Percentiles rank a stretch among this genome's conserved stretches.
These are phyloP conservation scores for Sicyos baderoa DNA, from an alignment of 306 rosid species.

Conservation along the genomic window DNA sequence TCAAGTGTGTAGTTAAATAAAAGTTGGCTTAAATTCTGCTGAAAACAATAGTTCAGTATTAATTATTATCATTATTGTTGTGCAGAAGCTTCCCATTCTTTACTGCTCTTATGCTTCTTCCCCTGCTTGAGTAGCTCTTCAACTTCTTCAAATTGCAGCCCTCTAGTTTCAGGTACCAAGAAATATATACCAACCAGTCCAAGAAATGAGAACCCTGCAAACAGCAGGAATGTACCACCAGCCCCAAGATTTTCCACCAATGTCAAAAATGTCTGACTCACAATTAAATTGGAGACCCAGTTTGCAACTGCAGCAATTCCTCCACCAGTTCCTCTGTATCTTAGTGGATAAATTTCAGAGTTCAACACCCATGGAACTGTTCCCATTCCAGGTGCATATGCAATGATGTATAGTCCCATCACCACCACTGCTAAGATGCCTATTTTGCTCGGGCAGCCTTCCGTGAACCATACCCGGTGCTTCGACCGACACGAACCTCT, in stretches of 20 bases:
- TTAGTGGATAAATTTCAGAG: slow-evolving; percentile 70
- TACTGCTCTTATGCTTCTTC: slow-evolving; percentile 4
- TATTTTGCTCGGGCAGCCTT: slow-evolving; percentile 67
- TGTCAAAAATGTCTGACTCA: slow-evolving; percentile 61
- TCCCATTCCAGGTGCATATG: slow-evolving; percentile 76
- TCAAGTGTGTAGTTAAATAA: background rate
- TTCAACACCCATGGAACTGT: slow-evolving; percentile 77
- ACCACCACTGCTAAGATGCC: slow-evolving; percentile 58
- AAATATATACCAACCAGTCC: slow-evolving; percentile 45
- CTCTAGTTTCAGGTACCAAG: slow-evolving; percentile 60
- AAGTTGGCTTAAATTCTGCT: background rate
- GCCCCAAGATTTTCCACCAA: slow-evolving; percentile 45
- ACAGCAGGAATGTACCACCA: slow-evolving; percentile 59
- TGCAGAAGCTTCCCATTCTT: background rate
- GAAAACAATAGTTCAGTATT: too few species aligned
- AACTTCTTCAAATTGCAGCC: slow-evolving; percentile 53
- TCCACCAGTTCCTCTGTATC: slow-evolving; percentile 68
- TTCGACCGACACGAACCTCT: slow-evolving; percentile 27
- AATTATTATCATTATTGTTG: too few species aligned
- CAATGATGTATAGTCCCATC: slow-evolving; percentile 54
- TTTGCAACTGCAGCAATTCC: slow-evolving; percentile 76
- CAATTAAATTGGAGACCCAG: slow-evolving; percentile 64
- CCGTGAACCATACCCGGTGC: slow-evolving; percentile 48
- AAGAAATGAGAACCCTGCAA: slow-evolving; percentile 46
- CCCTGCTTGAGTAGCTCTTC: slow-evolving; percentile 50